Percentiles rank a stretch among this genome's conserved stretches.
Evolutionary conservation across 176 grass and related monocot species (phyloP).

Genomic region (Microstegium vimineum): DNA sequence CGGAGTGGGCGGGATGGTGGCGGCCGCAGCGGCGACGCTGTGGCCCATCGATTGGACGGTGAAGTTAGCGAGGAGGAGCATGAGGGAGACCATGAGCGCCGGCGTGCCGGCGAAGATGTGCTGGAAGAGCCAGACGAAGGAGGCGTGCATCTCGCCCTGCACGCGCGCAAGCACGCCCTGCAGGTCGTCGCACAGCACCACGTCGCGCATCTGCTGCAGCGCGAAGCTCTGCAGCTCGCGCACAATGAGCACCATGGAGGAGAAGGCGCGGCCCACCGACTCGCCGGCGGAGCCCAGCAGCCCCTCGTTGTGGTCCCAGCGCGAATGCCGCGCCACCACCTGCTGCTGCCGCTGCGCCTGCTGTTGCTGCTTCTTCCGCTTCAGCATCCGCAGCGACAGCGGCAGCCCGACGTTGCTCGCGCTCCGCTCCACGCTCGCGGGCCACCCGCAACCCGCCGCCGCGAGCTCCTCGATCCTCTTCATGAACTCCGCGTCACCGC

Average conservation of each 20-base stretch:
- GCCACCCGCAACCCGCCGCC: constrained; percentile 29
- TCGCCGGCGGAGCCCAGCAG: constrained; percentile 49
- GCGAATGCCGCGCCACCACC: constrained; percentile 9
- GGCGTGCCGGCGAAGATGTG: constrained; percentile 89
- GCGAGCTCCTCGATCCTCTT: constrained; percentile 61
- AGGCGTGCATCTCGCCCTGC: constrained; percentile 76
- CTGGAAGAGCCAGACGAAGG: constrained; percentile 99
- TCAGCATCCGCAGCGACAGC: constrained; percentile 77
- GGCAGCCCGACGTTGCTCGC: constrained; percentile 50
- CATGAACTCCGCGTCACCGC: constrained; percentile 53
- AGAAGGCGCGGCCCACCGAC: constrained; percentile 74
- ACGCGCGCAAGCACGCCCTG: constrained; percentile 58
- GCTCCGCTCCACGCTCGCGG: constrained; percentile 50
- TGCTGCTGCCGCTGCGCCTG: too few species aligned
- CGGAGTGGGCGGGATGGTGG: constrained; percentile 20
- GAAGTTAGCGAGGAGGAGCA: constrained; percentile 98
- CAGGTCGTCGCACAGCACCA: constrained; percentile 59
- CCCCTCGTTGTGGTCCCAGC: constrained; percentile 53
- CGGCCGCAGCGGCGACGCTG: constrained; percentile 32
- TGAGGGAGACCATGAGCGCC: constrained; percentile 84
- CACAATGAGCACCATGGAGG: constrained; percentile 94
- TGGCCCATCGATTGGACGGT: constrained; percentile 81
- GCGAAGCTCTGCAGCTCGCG: constrained; percentile 86
- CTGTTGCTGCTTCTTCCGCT: constrained; percentile 74
- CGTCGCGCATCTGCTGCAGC: too few species aligned